Evolutionary conservation across 2,329 filamentous ascomycete species (phyloP), one percentile per base, ranked within the genome.

Genomic region (Colletotrichum abscissum): DNA sequence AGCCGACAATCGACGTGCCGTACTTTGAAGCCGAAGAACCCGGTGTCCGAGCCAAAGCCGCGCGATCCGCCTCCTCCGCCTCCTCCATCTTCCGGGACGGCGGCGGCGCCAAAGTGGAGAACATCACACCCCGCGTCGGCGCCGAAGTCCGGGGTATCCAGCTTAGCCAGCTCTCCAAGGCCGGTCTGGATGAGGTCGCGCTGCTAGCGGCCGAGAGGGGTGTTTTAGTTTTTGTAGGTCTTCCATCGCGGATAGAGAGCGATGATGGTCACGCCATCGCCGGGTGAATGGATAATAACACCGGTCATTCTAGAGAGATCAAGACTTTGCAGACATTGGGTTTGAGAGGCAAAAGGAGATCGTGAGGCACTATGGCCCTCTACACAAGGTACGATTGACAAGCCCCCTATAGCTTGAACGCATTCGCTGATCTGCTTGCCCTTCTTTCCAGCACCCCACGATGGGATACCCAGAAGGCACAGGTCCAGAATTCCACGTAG

Each of bases 391-490:
- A 63, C 28, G 54, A 22, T 14, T n/a, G 26, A 11, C 1, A 42
- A 16, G 14, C 0, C 14, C 2, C 5, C 12, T 42, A 16, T 42
- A 42, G 35, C 3, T 16, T 6, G 35, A 42, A 14, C 38, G 38
- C 35, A 38, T 42, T 22, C 1, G 16, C 19, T 19, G 26, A 38
- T 16, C 28, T 19, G 7, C 26, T 42, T 19, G 24, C 59, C 49
- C 24, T n/a, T 16, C 4, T 4, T 26, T 4, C 14, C n/a, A 75
- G 22, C 80, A 81, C 57, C 79, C 79, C 0, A 81, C 79, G 0
- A 81, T 81, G 79, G 79, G 79, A 0, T 80, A 79, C 12, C 79
- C 79, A 1, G 73, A 78, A 12, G 79, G 79, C 0, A 81, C 80
- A 0, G 77, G 79, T 0, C 79, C 80, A 0, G 80, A 81, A 11